Conservation (phyloP, 2,329 filamentous ascomycete species). For the Cladorrhinum sp. region DNA sequence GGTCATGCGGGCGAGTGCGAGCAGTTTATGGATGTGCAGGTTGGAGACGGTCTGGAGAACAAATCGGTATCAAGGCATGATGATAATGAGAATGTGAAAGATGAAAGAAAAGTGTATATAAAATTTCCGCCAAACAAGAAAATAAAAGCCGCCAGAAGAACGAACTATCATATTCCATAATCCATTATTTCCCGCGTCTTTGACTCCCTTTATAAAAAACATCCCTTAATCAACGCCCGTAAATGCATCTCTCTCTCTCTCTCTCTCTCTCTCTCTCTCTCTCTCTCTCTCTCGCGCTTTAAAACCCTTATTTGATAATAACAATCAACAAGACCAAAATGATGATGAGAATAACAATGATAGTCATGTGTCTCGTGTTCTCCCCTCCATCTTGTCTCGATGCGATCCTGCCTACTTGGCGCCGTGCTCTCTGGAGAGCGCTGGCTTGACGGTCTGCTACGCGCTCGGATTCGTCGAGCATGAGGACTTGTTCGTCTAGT, state of each 20-base stretch:
- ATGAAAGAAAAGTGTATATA: too few species aligned
- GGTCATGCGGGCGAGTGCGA: background rate
- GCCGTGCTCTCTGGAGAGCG: conserved; percentile 71
- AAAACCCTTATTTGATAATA: conserved; percentile 69
- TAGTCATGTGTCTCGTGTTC: conserved; percentile 84
- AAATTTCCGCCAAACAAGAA: background rate
- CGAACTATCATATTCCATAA: too few species aligned
- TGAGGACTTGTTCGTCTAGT: conserved; percentile 81
- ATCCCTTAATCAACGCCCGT: background rate
- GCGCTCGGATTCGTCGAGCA: conserved; percentile 86
- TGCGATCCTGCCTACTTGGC: conserved; percentile 68
- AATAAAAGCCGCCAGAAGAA: background rate
- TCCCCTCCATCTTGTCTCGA: conserved; percentile 76
- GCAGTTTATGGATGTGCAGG: too few species aligned
- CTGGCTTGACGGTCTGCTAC: conserved; percentile 77
- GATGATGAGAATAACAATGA: conserved; percentile 78
- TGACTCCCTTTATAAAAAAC: too few species aligned
- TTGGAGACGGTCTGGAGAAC: too few species aligned
- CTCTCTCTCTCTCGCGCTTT: background rate
- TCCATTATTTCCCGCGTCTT: too few species aligned
- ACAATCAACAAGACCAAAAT: conserved; percentile 79
- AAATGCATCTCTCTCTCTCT: too few species aligned
- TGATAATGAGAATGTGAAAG: too few species aligned
- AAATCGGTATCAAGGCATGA: too few species aligned
- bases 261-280: background rate